Base-by-base conservation (phyloP, 805 yeast species). In the Nakazawaea wickerhamii region DNA sequence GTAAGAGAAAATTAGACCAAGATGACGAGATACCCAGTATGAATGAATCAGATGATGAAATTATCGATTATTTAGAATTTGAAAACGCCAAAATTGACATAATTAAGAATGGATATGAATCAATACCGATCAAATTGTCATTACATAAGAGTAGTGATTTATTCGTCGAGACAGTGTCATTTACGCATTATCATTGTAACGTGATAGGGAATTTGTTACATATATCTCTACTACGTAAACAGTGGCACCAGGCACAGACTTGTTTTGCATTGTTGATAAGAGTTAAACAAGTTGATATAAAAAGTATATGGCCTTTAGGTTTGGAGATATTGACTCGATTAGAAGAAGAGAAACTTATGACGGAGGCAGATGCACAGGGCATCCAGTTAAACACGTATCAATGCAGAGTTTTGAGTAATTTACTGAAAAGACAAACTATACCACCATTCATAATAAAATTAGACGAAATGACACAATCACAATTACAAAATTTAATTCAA, bases 241-340 rank as follows among this genome's bases (percentile, higher is more conserved):
- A 78, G 7, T 84, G 88, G 88, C 50, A 55, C 5, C 35, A 64
- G 13, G 84, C 85, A 0, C 78, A 75, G 50, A 67, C 67, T 41
- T 59, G 77, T 6, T 77, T 78, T 49, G 56, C 75, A 8, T 41
- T 76, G 2, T 54, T 84, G 18, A 54, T 79, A 3, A 56, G 82
- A 40, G 50, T 73, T 1, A 73, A 73, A 1, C 56, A 57, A 1
- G 66, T 75, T 9, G 86, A 83, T 53, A 55, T 81, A 5, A 62
- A 78, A 41, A 59, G 71, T 3, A 53, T 81, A 9, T 84, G 90
- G 90, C 74, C 83, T 0, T 28, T 81, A 1, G 89, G 84, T 0
- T 57, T 77, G 4, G 81, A 77, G 46, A 75, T 82, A 4, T 53
- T 82, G 18, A 52, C 54, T 25, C 43, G 54, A 19, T 36, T 58